These are phyloP conservation scores for Geoglossum cookeanum DNA, from an alignment of 2,329 filamentous ascomycete species.

Conservation along the genomic window DNA sequence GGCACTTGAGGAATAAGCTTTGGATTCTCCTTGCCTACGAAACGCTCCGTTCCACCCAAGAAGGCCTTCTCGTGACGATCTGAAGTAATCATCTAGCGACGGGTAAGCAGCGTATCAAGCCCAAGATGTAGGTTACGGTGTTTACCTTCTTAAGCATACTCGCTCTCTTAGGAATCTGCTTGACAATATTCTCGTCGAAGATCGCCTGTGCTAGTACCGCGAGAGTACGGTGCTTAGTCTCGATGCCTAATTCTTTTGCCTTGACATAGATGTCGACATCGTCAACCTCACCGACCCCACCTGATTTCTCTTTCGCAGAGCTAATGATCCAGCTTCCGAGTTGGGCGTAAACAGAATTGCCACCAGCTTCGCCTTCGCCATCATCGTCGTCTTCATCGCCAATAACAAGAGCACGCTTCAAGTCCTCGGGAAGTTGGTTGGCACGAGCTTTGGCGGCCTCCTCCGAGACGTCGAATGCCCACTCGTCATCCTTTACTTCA, in stretches of 20 bases:
- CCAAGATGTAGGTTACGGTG: slow-evolving; percentile 6
- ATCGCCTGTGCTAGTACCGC: slow-evolving; percentile 83
- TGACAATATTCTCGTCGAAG: slow-evolving; percentile 75
- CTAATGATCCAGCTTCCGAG: slow-evolving; percentile 82
- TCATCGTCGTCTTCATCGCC: slow-evolving; percentile 59
- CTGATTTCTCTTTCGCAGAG: slow-evolving; percentile 48
- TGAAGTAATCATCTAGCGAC: slow-evolving; percentile 51
- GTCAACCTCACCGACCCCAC: slow-evolving; percentile 58
- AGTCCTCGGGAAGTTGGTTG: slow-evolving; percentile 78
- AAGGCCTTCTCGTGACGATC: slow-evolving; percentile 93
- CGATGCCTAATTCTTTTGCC: slow-evolving; percentile 88
- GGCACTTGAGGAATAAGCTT: slow-evolving; percentile 61
- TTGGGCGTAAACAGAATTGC: slow-evolving; percentile 65
- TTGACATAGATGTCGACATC: slow-evolving; percentile 90
- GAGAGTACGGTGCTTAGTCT: slow-evolving; percentile 82
- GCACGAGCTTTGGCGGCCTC: slow-evolving; percentile 89
- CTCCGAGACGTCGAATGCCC: slow-evolving; percentile 92
- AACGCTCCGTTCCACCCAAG: slow-evolving; percentile 84
- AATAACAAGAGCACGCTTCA: slow-evolving; percentile 79
- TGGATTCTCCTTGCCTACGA: slow-evolving; percentile 66
- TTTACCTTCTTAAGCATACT: slow-evolving; percentile 72
- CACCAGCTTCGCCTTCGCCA: slow-evolving; percentile 58
- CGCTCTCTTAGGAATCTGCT: slow-evolving; percentile 71
- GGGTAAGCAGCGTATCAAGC: slow-evolving; percentile 15
- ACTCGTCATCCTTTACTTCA: slow-evolving; percentile 68